Conservation (phyloP, 176 grass and related monocot genomes). For the Pontederia crassipes region DNA sequence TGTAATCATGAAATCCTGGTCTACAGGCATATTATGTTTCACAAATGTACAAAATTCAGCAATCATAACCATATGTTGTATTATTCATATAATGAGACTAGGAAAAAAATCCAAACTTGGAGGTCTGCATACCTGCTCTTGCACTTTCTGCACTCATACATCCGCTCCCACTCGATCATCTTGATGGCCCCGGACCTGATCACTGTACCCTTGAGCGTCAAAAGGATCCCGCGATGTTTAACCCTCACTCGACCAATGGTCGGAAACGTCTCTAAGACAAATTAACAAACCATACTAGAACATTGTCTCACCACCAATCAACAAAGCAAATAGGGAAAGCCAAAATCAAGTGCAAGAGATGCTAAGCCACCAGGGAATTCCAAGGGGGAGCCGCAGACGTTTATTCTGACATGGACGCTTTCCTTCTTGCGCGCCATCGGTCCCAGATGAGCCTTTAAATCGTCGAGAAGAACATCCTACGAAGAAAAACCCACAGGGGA, state of each 20-base stretch:
- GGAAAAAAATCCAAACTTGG: too few relatives aligned
- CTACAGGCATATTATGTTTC: too few relatives aligned
- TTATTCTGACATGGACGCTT: conserved; percentile 56
- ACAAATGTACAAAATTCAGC: too few relatives aligned
- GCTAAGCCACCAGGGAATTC: conserved; percentile 41
- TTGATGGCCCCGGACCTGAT: conserved; percentile 68
- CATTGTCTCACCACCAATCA: background rate
- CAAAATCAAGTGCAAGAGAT: conserved; percentile 15
- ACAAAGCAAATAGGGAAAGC: background rate
- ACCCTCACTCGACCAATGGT: conserved; percentile 76
- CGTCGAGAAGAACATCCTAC: conserved; percentile 25
- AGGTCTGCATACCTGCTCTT: conserved; percentile 34
- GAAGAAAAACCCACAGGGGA: background rate
- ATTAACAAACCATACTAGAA: background rate
- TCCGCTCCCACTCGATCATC: conserved; percentile 70
- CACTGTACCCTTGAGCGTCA: conserved; percentile 76
- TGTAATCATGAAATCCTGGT: too few relatives aligned
- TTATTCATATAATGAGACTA: too few relatives aligned
- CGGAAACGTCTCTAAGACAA: conserved; percentile 49
- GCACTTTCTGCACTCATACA: conserved; percentile 84
- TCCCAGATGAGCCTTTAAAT: conserved; percentile 5
- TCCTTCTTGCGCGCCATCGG: conserved; percentile 20
- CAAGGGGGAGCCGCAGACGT: conserved; percentile 48
- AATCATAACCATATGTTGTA: too few relatives aligned
- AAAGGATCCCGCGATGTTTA: conserved; percentile 58